Percentiles rank a stretch among this genome's conserved stretches.
phyloP scores from a whole-genome alignment of 2,329 filamentous ascomycete species.

The Pseudogymnoascus sp. region DNA sequence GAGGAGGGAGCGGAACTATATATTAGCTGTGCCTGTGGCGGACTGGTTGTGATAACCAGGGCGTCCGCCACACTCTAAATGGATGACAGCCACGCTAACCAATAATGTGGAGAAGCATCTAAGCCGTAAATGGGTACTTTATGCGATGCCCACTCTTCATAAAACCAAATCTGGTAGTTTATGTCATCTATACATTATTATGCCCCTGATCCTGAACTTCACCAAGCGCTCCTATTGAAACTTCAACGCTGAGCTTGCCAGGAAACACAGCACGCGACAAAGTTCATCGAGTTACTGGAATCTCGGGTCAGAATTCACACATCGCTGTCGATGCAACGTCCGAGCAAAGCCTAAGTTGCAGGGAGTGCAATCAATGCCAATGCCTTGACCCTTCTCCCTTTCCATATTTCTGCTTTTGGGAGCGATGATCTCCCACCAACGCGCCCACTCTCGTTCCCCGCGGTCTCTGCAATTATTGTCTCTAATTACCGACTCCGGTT shows the following conservation, averaged over 20 bases:
- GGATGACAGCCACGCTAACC: not conserved
- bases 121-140: not conserved
- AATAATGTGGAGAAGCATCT: not conserved
- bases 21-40: not conserved
- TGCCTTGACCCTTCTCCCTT: not conserved
- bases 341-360: not conserved
- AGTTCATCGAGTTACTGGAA: not conserved
- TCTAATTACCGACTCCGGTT: not conserved
- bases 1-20: not conserved
- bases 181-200: not conserved
- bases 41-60: not conserved
- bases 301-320: not conserved
- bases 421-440: not conserved
- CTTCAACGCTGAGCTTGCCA: not conserved
- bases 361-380: not conserved
- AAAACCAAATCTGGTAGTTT: not conserved
- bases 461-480: not conserved
- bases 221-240: not conserved
- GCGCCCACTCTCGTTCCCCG: not conserved
- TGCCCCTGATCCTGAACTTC: not conserved
- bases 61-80: not conserved
- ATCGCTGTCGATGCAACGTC: not conserved
- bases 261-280: not conserved
- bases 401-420: not conserved
- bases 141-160: not conserved